Evolutionary conservation across 2,329 filamentous ascomycete genomes (phyloP), one percentile per base, ranked within the genome.

Genomic region (Colletotrichum eremochloae): DNA sequence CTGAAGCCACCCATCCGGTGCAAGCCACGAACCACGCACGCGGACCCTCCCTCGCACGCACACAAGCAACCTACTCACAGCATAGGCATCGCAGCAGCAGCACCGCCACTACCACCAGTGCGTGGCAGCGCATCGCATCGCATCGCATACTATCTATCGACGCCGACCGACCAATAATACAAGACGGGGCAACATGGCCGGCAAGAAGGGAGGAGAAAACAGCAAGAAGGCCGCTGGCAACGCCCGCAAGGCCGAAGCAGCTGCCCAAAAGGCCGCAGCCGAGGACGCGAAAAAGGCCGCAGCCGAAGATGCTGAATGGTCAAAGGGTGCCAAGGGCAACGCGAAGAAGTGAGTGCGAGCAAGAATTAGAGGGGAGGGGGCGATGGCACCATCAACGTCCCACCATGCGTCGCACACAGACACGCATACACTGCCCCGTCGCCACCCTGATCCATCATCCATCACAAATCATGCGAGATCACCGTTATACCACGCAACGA

Each of bases 151-250:
- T 29, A 36, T 58, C 52, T 38, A 42, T 15, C 46, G 12, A 38
- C 36, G 29, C 58, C 50, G 66, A 68, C 46, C 18, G 31, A 40
- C 62, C 29, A 33, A 42, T 55, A 31, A 48, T 15, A 63, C 36
- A 68, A 44, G 64, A 42, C 24, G 61, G 40, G 20, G 38, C 50
- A 46, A 75, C 75, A 95, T 95, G 93, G 92, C 87, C 38, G 89
- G 88, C 77, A 94, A 93, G 83, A 95, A 93, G 82, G 71, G 67
- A 63, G 89, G 86, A 66, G 95, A 97, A 75, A 94, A 93, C 84
- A 92, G 88, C 81, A 98, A 97, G 85, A 98, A 98, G 86, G 94
- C 85, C 3, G 90, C 92, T 11, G 96, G 96, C 75, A 94, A 98
- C 82, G 95, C 95, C 74, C 90, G 94, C 84, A 98, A 99, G 87